Base-by-base conservation (phyloP, 345 rosid genomes). In the Ceriops zippeliana region DNA sequence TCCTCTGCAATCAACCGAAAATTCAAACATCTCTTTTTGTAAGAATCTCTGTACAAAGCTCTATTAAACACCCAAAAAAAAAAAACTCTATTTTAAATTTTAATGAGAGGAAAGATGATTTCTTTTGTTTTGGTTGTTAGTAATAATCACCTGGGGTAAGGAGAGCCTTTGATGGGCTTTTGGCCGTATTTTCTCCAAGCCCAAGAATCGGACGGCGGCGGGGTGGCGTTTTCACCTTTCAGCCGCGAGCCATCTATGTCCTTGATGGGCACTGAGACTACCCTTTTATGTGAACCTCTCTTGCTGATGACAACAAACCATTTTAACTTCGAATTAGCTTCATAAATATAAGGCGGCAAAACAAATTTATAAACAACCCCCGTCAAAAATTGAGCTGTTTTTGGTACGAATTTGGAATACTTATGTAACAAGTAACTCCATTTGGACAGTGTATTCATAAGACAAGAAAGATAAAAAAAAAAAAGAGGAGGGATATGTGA, bases 121-220 rank as follows among this genome's bases (percentile, higher is more conserved):
- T 21, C 58, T 20, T 19, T 54, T 26, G 9, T 6, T 11, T 19
- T 54, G 27, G 9, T 53, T 53, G 5, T n/a, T 10, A 22, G n/a
- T 28, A 31, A 32, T 57, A 58, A 10, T 2, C 80, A 89, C 99
- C 99, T 88, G n/a, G 99, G 99, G 73, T 90, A 95, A 22, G 81
- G 81, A 2, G 99, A 90, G 34, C 99, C 99, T 73, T 95, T 95
- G 86, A 95, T 91, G 72, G 99, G 99, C 75, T 95, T 95, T 66
- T 95, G 99, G 46, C 99, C 99, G 73, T 95, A 95, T 73, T 95
- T 95, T 71, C 99, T 75, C 99, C 99, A 95, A 0, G 99, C 96
- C 98, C 98, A 95, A 11, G 96, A 95, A 80, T 95, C 99, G 0
- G 98, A 80, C 61, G 98, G 99, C 11, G 81, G 99, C 11, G 78